A percentile compares a stretch with the other conserved stretches of the same genome.
Evolutionary conservation across 1,284 basidiomycete species (phyloP).

Genomic region (Hortiboletus rubellus): DNA sequence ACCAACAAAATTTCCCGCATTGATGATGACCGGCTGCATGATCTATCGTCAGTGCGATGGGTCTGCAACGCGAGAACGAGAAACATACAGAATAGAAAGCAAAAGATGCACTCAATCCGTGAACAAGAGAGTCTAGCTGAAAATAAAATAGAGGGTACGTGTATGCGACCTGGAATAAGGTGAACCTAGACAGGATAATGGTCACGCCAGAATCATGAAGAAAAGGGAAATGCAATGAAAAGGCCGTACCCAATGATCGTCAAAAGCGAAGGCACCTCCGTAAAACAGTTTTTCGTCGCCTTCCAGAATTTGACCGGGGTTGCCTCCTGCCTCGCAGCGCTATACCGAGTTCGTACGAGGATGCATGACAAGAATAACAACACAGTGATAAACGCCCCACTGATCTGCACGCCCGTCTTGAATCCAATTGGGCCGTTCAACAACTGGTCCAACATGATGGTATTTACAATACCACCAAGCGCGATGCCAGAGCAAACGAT

Average conservation of each 20-base stretch:
- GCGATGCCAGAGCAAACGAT: constrained; percentile 34
- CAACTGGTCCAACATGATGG: constrained; percentile 44
- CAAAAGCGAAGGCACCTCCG: constrained; percentile 26
- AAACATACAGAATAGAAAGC: constrained; percentile 25
- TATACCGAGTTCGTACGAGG: constrained; percentile 20
- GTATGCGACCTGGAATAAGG: constrained; percentile 22
- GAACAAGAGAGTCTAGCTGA: constrained; percentile 21
- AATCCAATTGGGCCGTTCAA: constrained; percentile 28
- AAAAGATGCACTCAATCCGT: constrained; percentile 27
- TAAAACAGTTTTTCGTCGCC: constrained; percentile 24
- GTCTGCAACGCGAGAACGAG: neutral
- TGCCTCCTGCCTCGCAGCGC: neutral
- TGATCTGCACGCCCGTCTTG: no score
- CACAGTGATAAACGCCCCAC: no score
- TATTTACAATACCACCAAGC: constrained; percentile 32
- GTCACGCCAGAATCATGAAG: neutral
- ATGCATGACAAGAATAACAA: no score
- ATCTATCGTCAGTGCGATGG: neutral
- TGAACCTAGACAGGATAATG: constrained; percentile 14
- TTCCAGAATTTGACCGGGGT: constrained; percentile 16
- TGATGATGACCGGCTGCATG: constrained; percentile 45
- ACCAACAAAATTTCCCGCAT: constrained; percentile 42
- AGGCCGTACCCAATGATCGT: constrained; percentile 24
- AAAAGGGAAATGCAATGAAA: neutral
- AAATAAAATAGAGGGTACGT: constrained; percentile 22